A percentile compares a stretch with the other conserved stretches of the same genome.
phyloP scores from a whole-genome alignment of 1,284 basidiomycete genomes.

The Papiliotrema terrestris region DNA sequence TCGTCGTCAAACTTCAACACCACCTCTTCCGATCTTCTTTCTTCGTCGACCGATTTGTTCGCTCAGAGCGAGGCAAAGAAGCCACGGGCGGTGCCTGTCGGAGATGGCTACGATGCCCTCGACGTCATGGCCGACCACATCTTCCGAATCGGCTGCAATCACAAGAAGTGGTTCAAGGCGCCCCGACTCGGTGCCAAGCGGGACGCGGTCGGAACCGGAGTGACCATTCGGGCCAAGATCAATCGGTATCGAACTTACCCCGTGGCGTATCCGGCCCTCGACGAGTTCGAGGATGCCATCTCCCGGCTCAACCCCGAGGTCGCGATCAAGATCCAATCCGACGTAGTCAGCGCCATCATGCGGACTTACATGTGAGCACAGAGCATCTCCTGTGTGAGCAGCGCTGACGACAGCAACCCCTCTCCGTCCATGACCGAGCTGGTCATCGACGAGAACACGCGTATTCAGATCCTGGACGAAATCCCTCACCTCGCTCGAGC shows the following conservation, averaged over 20 bases:
- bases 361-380: constrained; percentile 28
- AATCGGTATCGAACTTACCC: constrained; percentile 38
- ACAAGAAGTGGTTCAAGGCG: constrained; percentile 39
- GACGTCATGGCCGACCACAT: constrained; percentile 44
- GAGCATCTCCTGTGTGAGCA: neutral
- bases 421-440: constrained; percentile 31
- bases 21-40: neutral
- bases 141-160: constrained; percentile 34
- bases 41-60: neutral
- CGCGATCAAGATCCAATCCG: constrained; percentile 35
- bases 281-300: constrained; percentile 34
- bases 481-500: constrained; percentile 63
- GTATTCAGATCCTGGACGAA: constrained; percentile 50
- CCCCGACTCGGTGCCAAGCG: constrained; percentile 23
- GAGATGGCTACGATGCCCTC: constrained; percentile 38
- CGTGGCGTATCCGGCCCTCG: constrained; percentile 27
- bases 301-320: constrained; percentile 31
- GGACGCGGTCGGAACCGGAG: constrained; percentile 30
- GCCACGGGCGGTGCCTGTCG: constrained; percentile 23
- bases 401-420: constrained; percentile 15
- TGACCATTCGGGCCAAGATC: constrained; percentile 35
- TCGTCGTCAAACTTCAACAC: neutral
- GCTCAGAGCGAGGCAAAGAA: constrained; percentile 5
- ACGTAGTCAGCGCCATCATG: constrained; percentile 29
- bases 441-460: constrained; percentile 36